Percentiles rank a stretch among this genome's conserved stretches.
phyloP scores from a whole-genome alignment of 176 grass and related monocot genomes.

The Phragmites australis region DNA sequence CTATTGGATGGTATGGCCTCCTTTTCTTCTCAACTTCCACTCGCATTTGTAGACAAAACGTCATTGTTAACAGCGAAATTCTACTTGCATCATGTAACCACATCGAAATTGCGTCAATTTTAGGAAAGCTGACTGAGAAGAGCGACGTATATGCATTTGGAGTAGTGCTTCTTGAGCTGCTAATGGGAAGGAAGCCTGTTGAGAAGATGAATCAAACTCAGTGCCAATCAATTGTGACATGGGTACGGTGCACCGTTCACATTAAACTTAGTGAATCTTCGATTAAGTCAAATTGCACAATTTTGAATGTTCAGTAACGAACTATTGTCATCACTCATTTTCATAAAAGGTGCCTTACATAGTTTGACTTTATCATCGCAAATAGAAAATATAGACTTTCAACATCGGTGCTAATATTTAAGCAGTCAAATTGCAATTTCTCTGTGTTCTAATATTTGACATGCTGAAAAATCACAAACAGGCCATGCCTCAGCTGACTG shows the following conservation, averaged over 20 bases:
- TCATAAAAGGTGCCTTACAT: not conserved
- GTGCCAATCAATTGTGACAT: conserved; percentile 89
- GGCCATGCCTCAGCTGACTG: conserved; percentile 96
- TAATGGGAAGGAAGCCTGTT: conserved; percentile 90
- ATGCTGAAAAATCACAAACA: conserved; percentile 36
- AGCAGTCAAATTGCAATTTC: not conserved
- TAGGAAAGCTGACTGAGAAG: conserved; percentile 96
- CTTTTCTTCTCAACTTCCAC: conserved; percentile 20
- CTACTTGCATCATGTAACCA: conserved; percentile 25
- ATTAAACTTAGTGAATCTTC: not conserved
- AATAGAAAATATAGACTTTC: not conserved
- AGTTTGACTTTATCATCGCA: not conserved
- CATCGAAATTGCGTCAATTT: conserved; percentile 22
- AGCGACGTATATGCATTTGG: conserved; percentile 98
- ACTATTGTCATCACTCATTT: not conserved
- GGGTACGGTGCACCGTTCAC: conserved; percentile 51
- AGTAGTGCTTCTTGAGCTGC: conserved; percentile 86
- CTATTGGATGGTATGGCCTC: conserved; percentile 68
- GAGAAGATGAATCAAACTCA: conserved; percentile 81
- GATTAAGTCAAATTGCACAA: not conserved
- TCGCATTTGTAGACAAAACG: not conserved
- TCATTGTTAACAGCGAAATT: not conserved
- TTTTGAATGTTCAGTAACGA: not conserved
- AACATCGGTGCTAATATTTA: not conserved
- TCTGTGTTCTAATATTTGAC: conserved; percentile 24